Evolutionary conservation across 345 rosid species (phyloP), one percentile per base, ranked within the genome.

Genomic region (Populus davidiana): DNA sequence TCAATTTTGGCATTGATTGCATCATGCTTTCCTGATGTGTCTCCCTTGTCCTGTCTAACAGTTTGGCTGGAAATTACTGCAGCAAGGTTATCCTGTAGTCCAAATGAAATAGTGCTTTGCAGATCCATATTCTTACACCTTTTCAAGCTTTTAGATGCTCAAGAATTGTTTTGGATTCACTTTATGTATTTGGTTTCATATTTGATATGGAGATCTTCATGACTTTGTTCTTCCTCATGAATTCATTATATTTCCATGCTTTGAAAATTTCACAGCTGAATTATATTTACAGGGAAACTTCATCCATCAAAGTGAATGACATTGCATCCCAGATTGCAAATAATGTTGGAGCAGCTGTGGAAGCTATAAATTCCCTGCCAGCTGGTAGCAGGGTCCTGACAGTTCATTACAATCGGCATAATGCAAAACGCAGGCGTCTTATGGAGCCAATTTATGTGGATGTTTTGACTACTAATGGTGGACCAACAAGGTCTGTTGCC

Each of bases 41-140:
- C 91, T 81, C 92, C 98, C 61, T 81, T 92, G 76, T 87, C 93
- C 71, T 96, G 98, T 88, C 87, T 93, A 67, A 86, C 96, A 49
- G 90, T 89, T 84, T 96, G 99, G 99, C 89, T 96, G 88, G 99
- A 96, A 88, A 96, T 96, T 80, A 93, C 98, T 43, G 99, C 98
- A 61, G 98, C 97, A 87, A 96, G 99, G 99, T 96, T 69, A 54
- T 70, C 70, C 27, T 61, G 70, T 52, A 74, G 39, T 63, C 44
- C 71, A 29, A 18, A 74, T 62, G 23, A 75, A 38, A 69, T 49
- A 21, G n/a, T 66, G 64, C 62, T 74, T 54, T 21, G 50, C 20
- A 56, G 64, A 69, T 67, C 41, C 54, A 38, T 65, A 44, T 59
- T 74, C 36, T 25, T 67, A 5, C 61, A 33, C 21, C 27, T 74